phyloP scores from a whole-genome alignment of 768 basidiomycete genomes.

The Boletus sensibilis region DNA sequence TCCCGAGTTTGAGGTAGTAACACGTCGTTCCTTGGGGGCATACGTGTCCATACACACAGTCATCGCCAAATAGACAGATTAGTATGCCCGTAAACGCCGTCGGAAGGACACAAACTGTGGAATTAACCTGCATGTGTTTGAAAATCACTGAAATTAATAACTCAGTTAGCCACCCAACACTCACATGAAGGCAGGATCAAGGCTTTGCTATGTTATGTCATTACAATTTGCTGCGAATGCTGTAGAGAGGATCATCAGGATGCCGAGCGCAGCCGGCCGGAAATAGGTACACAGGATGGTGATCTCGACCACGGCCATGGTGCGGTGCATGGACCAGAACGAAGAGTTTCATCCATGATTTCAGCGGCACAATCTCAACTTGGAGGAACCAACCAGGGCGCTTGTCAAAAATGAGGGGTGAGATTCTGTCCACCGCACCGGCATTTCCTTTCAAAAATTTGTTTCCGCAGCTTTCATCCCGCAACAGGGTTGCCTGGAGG shows the following conservation, averaged over 20 bases:
- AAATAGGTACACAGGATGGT: background rate
- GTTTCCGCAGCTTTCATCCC: background rate
- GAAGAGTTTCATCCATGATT: background rate
- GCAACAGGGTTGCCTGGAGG: background rate
- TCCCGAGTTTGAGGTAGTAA: constrained; percentile 51
- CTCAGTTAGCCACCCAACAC: background rate
- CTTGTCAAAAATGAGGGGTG: background rate
- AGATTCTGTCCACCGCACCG: background rate
- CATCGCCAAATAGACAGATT: constrained; percentile 56
- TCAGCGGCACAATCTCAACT: background rate
- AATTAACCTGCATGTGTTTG: too few relatives aligned
- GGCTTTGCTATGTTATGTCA: too few relatives aligned
- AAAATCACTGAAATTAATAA: too few relatives aligned
- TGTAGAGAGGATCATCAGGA: background rate
- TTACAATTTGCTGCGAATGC: background rate
- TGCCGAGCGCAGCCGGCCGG: background rate
- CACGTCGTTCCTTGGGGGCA: constrained; percentile 51
- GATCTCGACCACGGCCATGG: background rate
- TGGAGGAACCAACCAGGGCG: background rate
- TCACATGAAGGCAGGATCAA: too few relatives aligned
- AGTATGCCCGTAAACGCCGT: background rate
- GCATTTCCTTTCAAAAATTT: too few relatives aligned
- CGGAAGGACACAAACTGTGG: background rate
- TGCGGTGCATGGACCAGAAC: background rate
- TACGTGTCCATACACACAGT: constrained; percentile 45